These are phyloP conservation scores for Tricladium varicosporioides DNA, from an alignment of 2,329 filamentous ascomycete species.

Conservation along the genomic window DNA sequence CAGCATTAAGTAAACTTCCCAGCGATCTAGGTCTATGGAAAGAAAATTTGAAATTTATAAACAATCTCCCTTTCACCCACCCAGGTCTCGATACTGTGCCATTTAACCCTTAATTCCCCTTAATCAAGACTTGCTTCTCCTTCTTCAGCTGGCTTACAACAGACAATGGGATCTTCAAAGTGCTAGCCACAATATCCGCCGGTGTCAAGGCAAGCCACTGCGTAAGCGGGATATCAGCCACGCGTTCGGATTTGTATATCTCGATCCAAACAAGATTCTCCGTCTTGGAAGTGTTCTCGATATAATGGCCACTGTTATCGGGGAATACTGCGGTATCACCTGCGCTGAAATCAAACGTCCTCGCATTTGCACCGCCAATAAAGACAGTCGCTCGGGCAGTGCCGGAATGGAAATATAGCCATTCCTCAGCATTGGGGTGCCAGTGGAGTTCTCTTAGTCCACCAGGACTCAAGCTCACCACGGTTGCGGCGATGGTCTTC, in stretches of 20 bases:
- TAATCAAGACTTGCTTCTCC: conserved; percentile 59
- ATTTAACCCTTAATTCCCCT: conserved; percentile 17
- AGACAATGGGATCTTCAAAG: conserved; percentile 56
- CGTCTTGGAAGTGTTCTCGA: conserved; percentile 63
- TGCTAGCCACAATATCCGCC: conserved; percentile 57
- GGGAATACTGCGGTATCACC: conserved; percentile 70
- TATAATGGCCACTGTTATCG: conserved; percentile 63
- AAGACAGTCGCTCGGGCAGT: conserved; percentile 62
- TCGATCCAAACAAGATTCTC: conserved; percentile 68
- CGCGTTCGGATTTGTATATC: conserved; percentile 65
- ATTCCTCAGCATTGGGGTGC: conserved; percentile 70
- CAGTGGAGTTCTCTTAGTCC: conserved; percentile 66
- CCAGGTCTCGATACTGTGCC: not conserved
- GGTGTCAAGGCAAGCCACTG: conserved; percentile 71
- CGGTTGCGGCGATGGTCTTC: conserved; percentile 63
- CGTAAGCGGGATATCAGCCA: conserved; percentile 63
- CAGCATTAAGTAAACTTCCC: too few species aligned
- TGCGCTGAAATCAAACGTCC: conserved; percentile 65
- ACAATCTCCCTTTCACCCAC: too few species aligned
- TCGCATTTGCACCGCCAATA: conserved; percentile 56
- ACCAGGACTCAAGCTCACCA: conserved; percentile 62
- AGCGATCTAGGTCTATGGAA: too few species aligned
- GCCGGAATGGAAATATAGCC: conserved; percentile 69
- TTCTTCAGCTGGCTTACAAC: conserved; percentile 58
- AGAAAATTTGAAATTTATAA: too few species aligned